phyloP scores from a whole-genome alignment of 768 basidiomycete species.

The Collybia mongolica region DNA sequence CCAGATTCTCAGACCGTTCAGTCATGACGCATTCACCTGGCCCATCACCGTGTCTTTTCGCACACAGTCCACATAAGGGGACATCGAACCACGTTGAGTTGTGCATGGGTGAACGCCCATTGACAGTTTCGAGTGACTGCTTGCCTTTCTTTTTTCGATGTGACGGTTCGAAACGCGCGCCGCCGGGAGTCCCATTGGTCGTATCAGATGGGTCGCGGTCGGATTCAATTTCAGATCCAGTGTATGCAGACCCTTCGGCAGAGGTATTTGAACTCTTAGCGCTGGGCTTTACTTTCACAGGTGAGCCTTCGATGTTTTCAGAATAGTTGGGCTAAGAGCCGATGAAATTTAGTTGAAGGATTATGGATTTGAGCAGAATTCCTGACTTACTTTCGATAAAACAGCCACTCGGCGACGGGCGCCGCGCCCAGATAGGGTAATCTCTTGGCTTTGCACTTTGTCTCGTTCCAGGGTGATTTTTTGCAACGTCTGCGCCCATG shows the following conservation, averaged over 20 bases:
- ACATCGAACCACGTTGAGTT: slow-evolving; percentile 11
- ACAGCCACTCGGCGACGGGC: slow-evolving; percentile 69
- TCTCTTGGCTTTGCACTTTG: slow-evolving; percentile 39
- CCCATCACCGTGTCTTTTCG: slow-evolving; percentile 44
- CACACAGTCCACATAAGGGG: slow-evolving; percentile 62
- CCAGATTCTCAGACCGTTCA: slow-evolving; percentile 60
- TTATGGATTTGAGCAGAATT: no score
- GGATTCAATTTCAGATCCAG: slow-evolving; percentile 26
- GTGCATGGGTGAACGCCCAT: slow-evolving; percentile 10
- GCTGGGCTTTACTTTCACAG: slow-evolving; percentile 9
- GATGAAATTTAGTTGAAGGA: slow-evolving; percentile 1
- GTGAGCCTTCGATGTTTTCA: background rate
- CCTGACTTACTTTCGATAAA: slow-evolving; percentile 5
- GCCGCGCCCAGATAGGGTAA: slow-evolving; percentile 68
- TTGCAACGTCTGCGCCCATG: slow-evolving; percentile 78
- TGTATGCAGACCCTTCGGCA: slow-evolving; percentile 34
- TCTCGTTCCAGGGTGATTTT: slow-evolving; percentile 44
- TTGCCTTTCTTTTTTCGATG: slow-evolving; percentile 17
- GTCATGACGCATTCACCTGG: slow-evolving; percentile 60
- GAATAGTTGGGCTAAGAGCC: background rate
- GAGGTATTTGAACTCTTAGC: background rate
- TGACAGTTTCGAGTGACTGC: slow-evolving; percentile 1
- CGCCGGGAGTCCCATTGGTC: slow-evolving; percentile 14
- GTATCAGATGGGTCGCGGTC: slow-evolving; percentile 19
- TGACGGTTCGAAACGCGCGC: slow-evolving; percentile 11